Evolutionary conservation across 2,329 filamentous ascomycete genomes (phyloP).

Genomic region (Chrysosporium keratinophilum): DNA sequence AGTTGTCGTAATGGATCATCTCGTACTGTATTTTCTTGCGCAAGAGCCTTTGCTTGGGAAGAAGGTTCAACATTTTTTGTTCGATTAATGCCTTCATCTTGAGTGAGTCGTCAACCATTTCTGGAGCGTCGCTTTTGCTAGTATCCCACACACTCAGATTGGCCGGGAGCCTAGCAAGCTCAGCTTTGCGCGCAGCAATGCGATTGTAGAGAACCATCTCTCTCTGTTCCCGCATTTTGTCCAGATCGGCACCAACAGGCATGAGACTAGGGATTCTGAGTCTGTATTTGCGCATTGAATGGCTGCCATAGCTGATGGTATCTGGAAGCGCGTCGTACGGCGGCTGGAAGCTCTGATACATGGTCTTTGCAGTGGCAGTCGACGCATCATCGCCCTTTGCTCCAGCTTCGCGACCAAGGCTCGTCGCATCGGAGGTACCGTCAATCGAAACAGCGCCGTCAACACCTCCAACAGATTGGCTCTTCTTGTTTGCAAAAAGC

Average conservation of each 20-base stretch:
- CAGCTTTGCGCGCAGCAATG: slow-evolving; percentile 71
- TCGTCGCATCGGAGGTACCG: slow-evolving; percentile 32
- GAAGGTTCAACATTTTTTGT: slow-evolving; percentile 80
- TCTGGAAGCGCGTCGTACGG: slow-evolving; percentile 53
- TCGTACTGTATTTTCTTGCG: slow-evolving; percentile 79
- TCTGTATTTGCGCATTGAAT: slow-evolving; percentile 64
- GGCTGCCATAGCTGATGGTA: slow-evolving; percentile 67
- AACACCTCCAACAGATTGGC: slow-evolving; percentile 23
- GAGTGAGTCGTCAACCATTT: slow-evolving; percentile 63
- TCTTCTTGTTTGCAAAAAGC: slow-evolving; percentile 55
- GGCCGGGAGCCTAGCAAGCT: slow-evolving; percentile 72
- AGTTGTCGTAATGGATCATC: slow-evolving; percentile 91
- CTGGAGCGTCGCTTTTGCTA: slow-evolving; percentile 53
- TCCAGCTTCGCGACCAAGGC: slow-evolving; percentile 20
- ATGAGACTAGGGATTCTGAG: slow-evolving; percentile 78
- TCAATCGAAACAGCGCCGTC: slow-evolving; percentile 28
- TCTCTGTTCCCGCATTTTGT: slow-evolving; percentile 73
- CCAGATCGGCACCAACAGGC: slow-evolving; percentile 77
- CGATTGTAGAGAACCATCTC: slow-evolving; percentile 85
- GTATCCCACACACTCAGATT: slow-evolving; percentile 84
- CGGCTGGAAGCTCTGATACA: slow-evolving; percentile 64
- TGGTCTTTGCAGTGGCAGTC: slow-evolving; percentile 28
- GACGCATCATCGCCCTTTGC: slow-evolving; percentile 19
- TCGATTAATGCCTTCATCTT: slow-evolving; percentile 90
- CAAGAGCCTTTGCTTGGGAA: slow-evolving; percentile 76